These are phyloP conservation scores for Sporisorium sorghi DNA, from an alignment of 1,284 basidiomycete genomes.

Conservation along the genomic window DNA sequence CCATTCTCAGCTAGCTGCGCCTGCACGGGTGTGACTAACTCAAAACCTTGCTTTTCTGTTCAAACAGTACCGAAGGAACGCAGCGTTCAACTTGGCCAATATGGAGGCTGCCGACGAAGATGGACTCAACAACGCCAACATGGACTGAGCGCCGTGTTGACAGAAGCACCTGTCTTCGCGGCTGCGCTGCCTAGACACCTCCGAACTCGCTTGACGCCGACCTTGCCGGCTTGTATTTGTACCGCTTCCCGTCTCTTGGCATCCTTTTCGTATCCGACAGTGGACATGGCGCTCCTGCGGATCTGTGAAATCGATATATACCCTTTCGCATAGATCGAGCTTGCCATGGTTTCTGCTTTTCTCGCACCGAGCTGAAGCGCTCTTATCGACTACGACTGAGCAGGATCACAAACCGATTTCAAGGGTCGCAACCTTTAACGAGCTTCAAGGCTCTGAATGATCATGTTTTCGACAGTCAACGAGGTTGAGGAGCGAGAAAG, in stretches of 20 bases:
- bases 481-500: no score
- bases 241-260: not conserved
- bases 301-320: constrained; percentile 3
- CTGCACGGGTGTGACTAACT: not conserved
- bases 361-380: not conserved
- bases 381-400: no score
- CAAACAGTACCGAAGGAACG: constrained; percentile 63
- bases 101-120: constrained; percentile 53
- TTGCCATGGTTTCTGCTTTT: not conserved
- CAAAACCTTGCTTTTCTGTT: not conserved
- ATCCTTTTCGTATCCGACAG: not conserved
- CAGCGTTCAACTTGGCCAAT: constrained; percentile 64
- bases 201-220: not conserved
- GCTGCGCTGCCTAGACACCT: not conserved
- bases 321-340: not conserved
- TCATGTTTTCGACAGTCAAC: no score
- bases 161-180: not conserved
- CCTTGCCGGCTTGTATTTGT: constrained; percentile 6
- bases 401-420: not conserved
- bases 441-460: no score
- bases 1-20: not conserved
- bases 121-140: constrained; percentile 15
- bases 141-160: constrained; percentile 1
- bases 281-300: not conserved
- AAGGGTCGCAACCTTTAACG: no score